Percentiles rank a stretch among this genome's conserved stretches.
These are phyloP conservation scores for Thoreauomyces humboldtii DNA, from an alignment of 192 early-diverging fungal species.

Conservation along the genomic window DNA sequence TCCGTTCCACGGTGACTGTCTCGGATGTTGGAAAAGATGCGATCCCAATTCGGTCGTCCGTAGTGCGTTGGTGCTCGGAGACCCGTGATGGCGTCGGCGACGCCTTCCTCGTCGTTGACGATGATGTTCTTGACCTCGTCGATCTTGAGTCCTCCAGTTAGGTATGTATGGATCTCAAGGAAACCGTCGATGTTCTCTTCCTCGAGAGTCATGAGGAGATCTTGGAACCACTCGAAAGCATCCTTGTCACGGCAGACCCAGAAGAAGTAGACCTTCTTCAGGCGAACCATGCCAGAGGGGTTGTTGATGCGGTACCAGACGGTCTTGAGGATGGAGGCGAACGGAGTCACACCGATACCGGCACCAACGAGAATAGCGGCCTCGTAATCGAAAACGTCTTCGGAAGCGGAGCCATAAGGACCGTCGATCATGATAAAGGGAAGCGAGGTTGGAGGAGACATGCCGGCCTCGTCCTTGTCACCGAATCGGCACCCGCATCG, in stretches of 20 bases:
- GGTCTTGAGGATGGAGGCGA: conserved; percentile 78
- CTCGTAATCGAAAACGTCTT: conserved; percentile 83
- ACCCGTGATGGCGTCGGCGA: conserved; percentile 69
- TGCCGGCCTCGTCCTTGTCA: conserved; percentile 38
- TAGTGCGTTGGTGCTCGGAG: conserved; percentile 72
- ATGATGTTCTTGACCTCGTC: conserved; percentile 68
- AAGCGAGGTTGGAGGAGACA: conserved; percentile 48
- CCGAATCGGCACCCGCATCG: conserved; percentile 67
- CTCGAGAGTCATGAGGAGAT: conserved; percentile 76
- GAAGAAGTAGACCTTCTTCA: conserved; percentile 85
- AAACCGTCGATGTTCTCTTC: conserved; percentile 71
- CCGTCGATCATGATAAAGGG: conserved; percentile 76
- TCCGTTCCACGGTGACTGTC: conserved; percentile 69
- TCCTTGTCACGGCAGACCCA: conserved; percentile 83
- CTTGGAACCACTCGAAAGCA: conserved; percentile 87
- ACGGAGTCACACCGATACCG: conserved; percentile 83
- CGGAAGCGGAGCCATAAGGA: conserved; percentile 73
- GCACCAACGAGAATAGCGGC: conserved; percentile 75
- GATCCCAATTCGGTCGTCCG: conserved; percentile 77
- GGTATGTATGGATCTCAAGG: conserved; percentile 77
- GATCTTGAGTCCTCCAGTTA: conserved; percentile 66
- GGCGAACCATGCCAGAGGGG: conserved; percentile 42
- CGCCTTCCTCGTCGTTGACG: conserved; percentile 62
- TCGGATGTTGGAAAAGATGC: conserved; percentile 65
- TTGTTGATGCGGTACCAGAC: conserved; percentile 73